phyloP scores from a whole-genome alignment of 176 grass and related monocot genomes.

The Raddia guianensis region DNA sequence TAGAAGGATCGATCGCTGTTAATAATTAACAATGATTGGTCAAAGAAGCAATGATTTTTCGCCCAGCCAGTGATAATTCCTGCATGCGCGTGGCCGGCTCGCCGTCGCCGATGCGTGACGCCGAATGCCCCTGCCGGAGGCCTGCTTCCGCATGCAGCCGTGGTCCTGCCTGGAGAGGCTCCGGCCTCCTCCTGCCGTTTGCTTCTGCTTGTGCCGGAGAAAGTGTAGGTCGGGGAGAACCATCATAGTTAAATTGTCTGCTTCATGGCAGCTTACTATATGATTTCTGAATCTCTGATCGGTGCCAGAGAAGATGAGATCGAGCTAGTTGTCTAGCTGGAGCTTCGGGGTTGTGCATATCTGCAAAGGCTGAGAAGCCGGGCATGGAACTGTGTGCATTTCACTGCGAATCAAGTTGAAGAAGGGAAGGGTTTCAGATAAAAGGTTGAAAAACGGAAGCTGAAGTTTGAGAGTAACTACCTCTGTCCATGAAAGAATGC shows the following conservation, averaged over 20 bases:
- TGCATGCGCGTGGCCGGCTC: not conserved
- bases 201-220: slow-evolving; percentile 18
- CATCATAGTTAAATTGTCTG: slow-evolving; percentile 15
- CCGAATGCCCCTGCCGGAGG: not conserved
- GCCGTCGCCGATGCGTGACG: not conserved
- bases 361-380: not conserved
- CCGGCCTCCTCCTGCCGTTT: not conserved
- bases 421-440: no score
- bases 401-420: not conserved
- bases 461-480: no score
- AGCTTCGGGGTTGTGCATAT: not conserved
- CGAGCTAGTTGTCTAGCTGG: not conserved
- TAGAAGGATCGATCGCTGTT: no score
- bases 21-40: not conserved
- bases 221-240: slow-evolving; percentile 35
- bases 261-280: slow-evolving; percentile 5
- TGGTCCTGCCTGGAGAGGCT: slow-evolving; percentile 22
- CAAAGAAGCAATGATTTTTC: not conserved
- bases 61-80: not conserved
- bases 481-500: no score
- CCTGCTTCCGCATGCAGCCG: not conserved
- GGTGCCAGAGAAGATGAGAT: no score
- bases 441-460: no score
- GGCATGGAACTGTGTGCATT: not conserved
- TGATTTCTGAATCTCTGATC: not conserved